Percentiles rank a stretch among this genome's conserved stretches.
phyloP scores from a whole-genome alignment of 2,329 filamentous ascomycete species.

The Domatiomyces catenatus region DNA sequence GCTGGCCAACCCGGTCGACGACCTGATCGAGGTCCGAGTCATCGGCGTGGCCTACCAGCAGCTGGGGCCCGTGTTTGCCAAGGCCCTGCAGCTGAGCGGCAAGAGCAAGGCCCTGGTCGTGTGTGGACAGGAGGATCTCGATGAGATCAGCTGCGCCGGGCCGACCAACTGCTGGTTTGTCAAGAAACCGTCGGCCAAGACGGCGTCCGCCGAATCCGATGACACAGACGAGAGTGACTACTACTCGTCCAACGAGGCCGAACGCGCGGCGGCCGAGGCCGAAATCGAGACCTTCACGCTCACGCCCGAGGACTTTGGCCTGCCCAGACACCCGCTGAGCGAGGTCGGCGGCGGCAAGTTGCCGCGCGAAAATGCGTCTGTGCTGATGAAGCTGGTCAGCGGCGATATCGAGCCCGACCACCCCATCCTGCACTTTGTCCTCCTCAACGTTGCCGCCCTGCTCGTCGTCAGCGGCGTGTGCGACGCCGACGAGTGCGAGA shows the following conservation, averaged over 20 bases:
- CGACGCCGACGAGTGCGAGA: constrained; percentile 68
- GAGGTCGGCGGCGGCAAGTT: constrained; percentile 74
- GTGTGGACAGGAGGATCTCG: constrained; percentile 85
- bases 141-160: constrained; percentile 88
- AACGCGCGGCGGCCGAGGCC: constrained; percentile 25
- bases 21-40: constrained; percentile 70
- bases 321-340: constrained; percentile 55
- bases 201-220: constrained; percentile 12
- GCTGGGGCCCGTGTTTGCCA: constrained; percentile 75
- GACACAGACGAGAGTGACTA: constrained; percentile 13
- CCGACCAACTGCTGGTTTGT: constrained; percentile 80
- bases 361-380: constrained; percentile 73
- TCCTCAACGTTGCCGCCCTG: constrained; percentile 83
- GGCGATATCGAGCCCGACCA: constrained; percentile 60
- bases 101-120: constrained; percentile 75
- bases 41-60: constrained; percentile 84
- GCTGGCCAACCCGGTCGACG: constrained; percentile 77
- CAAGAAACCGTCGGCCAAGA: constrained; percentile 32
- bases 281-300: constrained; percentile 64
- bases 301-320: constrained; percentile 72
- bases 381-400: constrained; percentile 60
- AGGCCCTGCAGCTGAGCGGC: constrained; percentile 63
- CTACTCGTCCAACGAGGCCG: constrained; percentile 2
- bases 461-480: constrained; percentile 76
- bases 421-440: constrained; percentile 80